Evolutionary conservation across 208 protist genomes (phyloP).

Genomic region (Leptomonas pyrrhocoris): DNA sequence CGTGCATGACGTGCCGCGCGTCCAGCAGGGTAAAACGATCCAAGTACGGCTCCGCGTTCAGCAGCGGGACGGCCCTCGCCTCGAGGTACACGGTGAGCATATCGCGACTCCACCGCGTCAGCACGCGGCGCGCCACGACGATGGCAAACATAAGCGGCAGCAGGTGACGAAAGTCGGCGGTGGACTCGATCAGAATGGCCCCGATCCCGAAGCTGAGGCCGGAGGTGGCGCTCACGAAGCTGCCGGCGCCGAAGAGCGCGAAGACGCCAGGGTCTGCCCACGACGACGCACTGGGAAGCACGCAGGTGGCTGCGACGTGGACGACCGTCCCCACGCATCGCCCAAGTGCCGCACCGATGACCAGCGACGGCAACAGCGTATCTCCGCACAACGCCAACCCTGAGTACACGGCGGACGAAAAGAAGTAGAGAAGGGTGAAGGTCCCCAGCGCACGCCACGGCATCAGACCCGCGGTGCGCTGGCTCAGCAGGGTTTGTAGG

Average conservation of each 20-base stretch:
- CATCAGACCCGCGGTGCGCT: conserved; percentile 45
- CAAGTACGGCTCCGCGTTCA: conserved; percentile 51
- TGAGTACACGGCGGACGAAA: conserved; percentile 47
- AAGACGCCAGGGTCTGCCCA: conserved; percentile 64
- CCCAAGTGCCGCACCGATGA: conserved; percentile 45
- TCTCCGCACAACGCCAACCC: conserved; percentile 41
- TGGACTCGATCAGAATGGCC: conserved; percentile 54
- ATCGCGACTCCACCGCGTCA: conserved; percentile 45
- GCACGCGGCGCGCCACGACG: conserved; percentile 43
- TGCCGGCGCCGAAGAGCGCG: conserved; percentile 64
- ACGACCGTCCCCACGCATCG: conserved; percentile 37
- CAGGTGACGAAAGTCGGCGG: conserved; percentile 55
- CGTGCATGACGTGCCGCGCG: conserved; percentile 51
- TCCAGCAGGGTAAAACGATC: conserved; percentile 51
- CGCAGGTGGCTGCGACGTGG: background rate
- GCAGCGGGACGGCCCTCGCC: conserved; percentile 45
- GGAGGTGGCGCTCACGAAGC: conserved; percentile 53
- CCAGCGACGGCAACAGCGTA: conserved; percentile 35
- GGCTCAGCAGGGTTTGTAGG: conserved; percentile 49
- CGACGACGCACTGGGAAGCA: background rate
- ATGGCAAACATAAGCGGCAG: conserved; percentile 64
- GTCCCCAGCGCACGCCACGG: conserved; percentile 29
- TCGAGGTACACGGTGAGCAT: conserved; percentile 49
- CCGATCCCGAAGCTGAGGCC: conserved; percentile 56
- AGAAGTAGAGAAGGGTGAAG: conserved; percentile 52